These are phyloP conservation scores for Verticillium longisporum DNA, from an alignment of 2,329 filamentous ascomycete species.

Conservation along the genomic window DNA sequence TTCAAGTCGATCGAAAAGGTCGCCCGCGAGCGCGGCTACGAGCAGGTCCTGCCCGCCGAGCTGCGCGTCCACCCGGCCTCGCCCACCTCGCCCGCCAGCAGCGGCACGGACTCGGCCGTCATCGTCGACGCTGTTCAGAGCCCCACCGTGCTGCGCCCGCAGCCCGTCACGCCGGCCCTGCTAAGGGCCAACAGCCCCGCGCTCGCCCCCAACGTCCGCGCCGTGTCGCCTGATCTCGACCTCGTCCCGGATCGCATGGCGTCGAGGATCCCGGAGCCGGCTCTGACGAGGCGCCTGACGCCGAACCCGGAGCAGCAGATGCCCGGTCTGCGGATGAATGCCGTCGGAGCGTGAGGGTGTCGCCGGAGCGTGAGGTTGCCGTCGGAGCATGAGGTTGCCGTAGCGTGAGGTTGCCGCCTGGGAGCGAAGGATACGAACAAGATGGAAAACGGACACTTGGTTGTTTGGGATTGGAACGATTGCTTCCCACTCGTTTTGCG, in stretches of 20 bases:
- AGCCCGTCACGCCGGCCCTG: conserved; percentile 49
- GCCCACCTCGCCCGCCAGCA: neutral
- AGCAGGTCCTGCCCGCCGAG: conserved; percentile 50
- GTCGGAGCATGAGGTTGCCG: no score
- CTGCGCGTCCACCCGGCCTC: conserved; percentile 36
- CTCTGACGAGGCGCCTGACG: conserved; percentile 34
- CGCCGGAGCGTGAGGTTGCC: no score
- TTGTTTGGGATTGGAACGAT: neutral
- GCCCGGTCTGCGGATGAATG: conserved; percentile 16
- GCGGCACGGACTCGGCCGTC: conserved; percentile 18
- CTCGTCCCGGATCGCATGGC: conserved; percentile 58
- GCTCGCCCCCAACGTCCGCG: conserved; percentile 47
- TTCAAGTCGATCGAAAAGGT: conserved; percentile 67
- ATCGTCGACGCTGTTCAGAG: conserved; percentile 35
- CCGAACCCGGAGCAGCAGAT: conserved; percentile 40
- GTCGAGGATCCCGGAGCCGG: conserved; percentile 45
- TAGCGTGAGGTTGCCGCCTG: no score
- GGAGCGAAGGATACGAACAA: neutral
- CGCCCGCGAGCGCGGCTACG: conserved; percentile 48
- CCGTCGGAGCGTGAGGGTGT: conserved; percentile 11
- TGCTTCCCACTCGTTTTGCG: neutral
- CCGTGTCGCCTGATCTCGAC: conserved; percentile 51
- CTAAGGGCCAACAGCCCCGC: conserved; percentile 46
- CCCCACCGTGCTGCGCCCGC: conserved; percentile 43
- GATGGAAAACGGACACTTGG: neutral